Conservation (phyloP, 148 eudicot genomes). For the Silene uniflora region DNA sequence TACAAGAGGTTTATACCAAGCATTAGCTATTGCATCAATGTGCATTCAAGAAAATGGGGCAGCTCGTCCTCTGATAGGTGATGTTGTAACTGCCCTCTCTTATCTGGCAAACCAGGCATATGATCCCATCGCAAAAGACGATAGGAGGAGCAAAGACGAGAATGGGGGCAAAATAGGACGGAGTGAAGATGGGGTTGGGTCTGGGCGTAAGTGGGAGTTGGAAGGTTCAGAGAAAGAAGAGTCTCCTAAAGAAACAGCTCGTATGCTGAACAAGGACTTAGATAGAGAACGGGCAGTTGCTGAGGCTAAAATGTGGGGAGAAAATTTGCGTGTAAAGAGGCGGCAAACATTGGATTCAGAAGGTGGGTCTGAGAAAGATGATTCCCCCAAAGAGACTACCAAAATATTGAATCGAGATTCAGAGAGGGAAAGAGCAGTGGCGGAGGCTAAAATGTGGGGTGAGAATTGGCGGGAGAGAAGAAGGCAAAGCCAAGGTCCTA, state of each 20-base stretch:
- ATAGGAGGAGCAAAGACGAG: constrained; percentile 41
- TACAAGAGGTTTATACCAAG: constrained; percentile 75
- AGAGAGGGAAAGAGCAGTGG: constrained; percentile 35
- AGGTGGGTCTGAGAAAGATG: constrained; percentile 31
- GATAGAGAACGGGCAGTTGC: constrained; percentile 84
- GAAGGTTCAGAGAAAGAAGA: constrained; percentile 73
- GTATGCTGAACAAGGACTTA: constrained; percentile 52
- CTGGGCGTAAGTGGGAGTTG: constrained; percentile 62
- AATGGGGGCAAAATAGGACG: constrained; percentile 44
- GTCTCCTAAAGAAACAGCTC: constrained; percentile 60
- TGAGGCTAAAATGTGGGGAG: constrained; percentile 93
- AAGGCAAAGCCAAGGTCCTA: constrained; percentile 45
- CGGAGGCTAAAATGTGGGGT: constrained; percentile 44
- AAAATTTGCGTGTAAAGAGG: constrained; percentile 47
- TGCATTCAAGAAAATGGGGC: constrained; percentile 84
- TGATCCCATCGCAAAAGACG: constrained; percentile 43
- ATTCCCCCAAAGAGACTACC: constrained; percentile 34
- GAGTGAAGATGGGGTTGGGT: constrained; percentile 55
- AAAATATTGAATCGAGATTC: constrained; percentile 31
- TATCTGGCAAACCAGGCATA: constrained; percentile 76
- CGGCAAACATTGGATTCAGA: constrained; percentile 35
- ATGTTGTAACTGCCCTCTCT: constrained; percentile 88
- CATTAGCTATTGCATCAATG: constrained; percentile 88
- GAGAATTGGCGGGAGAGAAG: constrained; percentile 44
- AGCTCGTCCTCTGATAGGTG: constrained; percentile 76